phyloP scores from a whole-genome alignment of 2,329 filamentous ascomycete species.

The Pyrenophora seminiperda region DNA sequence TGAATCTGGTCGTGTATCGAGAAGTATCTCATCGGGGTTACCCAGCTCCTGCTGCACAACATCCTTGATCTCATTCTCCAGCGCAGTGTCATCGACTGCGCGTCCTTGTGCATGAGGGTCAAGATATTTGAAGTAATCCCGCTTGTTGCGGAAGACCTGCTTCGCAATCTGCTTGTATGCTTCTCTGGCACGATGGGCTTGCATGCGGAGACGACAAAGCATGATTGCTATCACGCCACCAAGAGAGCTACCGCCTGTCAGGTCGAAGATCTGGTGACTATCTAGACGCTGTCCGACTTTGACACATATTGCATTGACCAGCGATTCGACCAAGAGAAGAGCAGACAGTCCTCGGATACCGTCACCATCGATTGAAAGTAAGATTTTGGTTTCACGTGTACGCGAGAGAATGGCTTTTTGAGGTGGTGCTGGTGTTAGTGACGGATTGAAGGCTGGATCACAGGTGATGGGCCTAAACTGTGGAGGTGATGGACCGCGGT shows the following conservation, averaged over 20 bases:
- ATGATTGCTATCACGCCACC: constrained; percentile 39
- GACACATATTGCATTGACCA: constrained; percentile 40
- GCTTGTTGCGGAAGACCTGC: constrained; percentile 36
- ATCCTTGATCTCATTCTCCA: constrained; percentile 30
- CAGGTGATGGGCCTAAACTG: neutral
- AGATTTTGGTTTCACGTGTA: constrained; percentile 37
- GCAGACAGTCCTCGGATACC: constrained; percentile 40
- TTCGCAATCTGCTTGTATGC: constrained; percentile 35
- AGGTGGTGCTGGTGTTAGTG: constrained; percentile 9
- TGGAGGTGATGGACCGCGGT: constrained; percentile 3
- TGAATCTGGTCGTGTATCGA: constrained; percentile 32
- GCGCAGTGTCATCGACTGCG: constrained; percentile 16
- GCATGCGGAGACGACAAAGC: constrained; percentile 39
- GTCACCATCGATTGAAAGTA: constrained; percentile 42
- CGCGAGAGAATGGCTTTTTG: constrained; percentile 15
- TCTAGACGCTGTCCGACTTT: constrained; percentile 32
- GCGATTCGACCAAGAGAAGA: constrained; percentile 37
- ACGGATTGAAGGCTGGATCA: constrained; percentile 3
- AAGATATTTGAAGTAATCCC: constrained; percentile 32
- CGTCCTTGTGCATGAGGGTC: constrained; percentile 22
- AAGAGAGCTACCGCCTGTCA: constrained; percentile 37
- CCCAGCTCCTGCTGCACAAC: constrained; percentile 27
- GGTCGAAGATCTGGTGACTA: constrained; percentile 40
- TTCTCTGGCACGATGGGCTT: constrained; percentile 35
- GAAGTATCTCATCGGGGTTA: constrained; percentile 27